phyloP scores from a whole-genome alignment of 345 rosid genomes.

The Arabidopsis arenosa region DNA sequence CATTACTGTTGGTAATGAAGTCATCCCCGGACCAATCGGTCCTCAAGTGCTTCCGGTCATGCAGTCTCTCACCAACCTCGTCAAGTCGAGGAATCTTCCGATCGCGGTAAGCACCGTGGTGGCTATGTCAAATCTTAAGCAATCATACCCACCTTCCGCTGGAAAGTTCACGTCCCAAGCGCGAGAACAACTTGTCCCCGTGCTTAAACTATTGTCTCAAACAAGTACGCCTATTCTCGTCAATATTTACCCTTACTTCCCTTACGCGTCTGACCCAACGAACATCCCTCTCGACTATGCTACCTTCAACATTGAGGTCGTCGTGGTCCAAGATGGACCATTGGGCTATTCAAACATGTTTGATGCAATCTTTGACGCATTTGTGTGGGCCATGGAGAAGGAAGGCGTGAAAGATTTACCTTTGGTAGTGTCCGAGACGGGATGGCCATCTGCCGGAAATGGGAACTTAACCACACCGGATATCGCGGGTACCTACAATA shows the following conservation, averaged over 20 bases:
- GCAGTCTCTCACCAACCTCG: neutral
- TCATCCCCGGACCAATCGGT: neutral
- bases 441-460: conserved; percentile 1
- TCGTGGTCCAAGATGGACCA: neutral
- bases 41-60: neutral
- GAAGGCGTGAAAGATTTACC: neutral
- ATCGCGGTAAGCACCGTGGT: neutral
- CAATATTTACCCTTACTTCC: neutral
- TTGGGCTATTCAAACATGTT: conserved; percentile 7
- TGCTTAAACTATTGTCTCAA: neutral
- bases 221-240: conserved; percentile 2
- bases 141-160: neutral
- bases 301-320: neutral
- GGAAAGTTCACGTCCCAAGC: neutral
- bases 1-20: neutral
- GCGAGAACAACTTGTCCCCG: neutral
- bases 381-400: neutral
- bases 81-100: neutral
- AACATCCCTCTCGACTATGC: neutral
- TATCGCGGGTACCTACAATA: neutral
- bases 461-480: conserved; percentile 7
- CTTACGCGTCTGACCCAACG: neutral
- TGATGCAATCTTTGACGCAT: conserved; percentile 7
- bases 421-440: neutral
- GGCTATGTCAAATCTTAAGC: neutral